Percentiles rank a stretch among this genome's conserved stretches.
Evolutionary conservation across 2,329 filamentous ascomycete genomes (phyloP).

Genomic region (Aspergillus udagawae): DNA sequence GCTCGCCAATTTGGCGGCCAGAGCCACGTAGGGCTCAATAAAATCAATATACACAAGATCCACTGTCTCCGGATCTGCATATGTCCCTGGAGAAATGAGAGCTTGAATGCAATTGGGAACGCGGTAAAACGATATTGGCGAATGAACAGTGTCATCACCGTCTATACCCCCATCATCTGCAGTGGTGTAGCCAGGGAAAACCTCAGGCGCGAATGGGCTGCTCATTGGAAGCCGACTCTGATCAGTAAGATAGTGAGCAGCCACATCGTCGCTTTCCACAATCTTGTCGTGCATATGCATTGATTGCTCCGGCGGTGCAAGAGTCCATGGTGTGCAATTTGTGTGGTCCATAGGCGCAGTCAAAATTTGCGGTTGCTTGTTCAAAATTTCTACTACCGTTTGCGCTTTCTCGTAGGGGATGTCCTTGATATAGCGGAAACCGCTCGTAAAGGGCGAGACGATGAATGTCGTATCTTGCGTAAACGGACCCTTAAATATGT

Average conservation of each 20-base stretch:
- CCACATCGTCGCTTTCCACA: conserved; percentile 9
- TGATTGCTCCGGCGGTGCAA: conserved; percentile 47
- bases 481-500: conserved; percentile 89
- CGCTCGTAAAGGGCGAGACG: conserved; percentile 81
- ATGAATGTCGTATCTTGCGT: conserved; percentile 83
- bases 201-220: conserved; percentile 28
- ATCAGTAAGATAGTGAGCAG: conserved; percentile 4
- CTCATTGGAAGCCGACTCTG: conserved; percentile 26
- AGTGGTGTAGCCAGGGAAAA: conserved; percentile 80
- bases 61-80: conserved; percentile 62
- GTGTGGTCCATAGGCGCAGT: conserved; percentile 11
- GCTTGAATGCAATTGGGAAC: conserved; percentile 83
- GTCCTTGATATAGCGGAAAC: conserved; percentile 70
- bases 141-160: conserved; percentile 87
- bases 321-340: conserved; percentile 19
- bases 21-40: conserved; percentile 74
- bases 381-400: conserved; percentile 60
- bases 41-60: conserved; percentile 93
- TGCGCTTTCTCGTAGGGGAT: conserved; percentile 74
- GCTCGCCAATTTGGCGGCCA: conserved; percentile 64
- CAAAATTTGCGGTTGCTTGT: conserved; percentile 53
- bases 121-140: conserved; percentile 66
- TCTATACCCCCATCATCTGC: conserved; percentile 75
- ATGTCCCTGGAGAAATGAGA: conserved; percentile 46
- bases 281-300: conserved; percentile 21